Base-by-base conservation (phyloP, 192 early-diverging fungal genomes). In the Dimargaris xerosporica region DNA sequence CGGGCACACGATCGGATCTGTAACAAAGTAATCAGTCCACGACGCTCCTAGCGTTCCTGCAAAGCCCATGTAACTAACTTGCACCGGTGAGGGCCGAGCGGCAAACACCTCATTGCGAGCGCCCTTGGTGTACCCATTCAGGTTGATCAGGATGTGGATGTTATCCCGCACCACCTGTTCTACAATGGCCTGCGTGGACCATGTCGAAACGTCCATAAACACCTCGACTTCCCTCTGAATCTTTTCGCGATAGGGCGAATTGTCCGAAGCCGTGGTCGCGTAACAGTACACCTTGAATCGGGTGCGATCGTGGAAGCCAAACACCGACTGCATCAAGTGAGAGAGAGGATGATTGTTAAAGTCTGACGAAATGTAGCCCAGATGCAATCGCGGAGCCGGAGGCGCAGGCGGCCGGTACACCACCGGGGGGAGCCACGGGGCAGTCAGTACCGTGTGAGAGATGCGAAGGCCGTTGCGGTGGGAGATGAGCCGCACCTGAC, bases 51-150 rank as follows among this genome's bases (percentile, higher is more conserved):
- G 77, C 3, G 90, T 91, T 3, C 94, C 92, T 0, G 91, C 91
- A 75, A 91, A 96, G 7, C 92, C 92, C 92, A 95, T 94, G 56
- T 89, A 88, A 2, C 86, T 80, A 44, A 90, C 87, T 64, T 93
- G 91, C 23, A 96, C 83, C 1, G 92, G 92, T 34, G 85, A 82
- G 10, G 90, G 88, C 19, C 94, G 79, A 13, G 91, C 90, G 0
- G 92, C 92, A 80, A 94, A 94, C 7, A 96, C 80, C 70, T 95
- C 90, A 74, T 94, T 94, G 19, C 86, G 78, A 26, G 89, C 94
- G 25, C 92, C 92, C 65, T 93, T 93, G n/a, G 94, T 96, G 70
- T 96, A 95, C 30, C 94, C 94, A 68, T 96, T 96, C 53, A 96
- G 74, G 61, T 96, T 94, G 65, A 91, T 82, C 25, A 96, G 75